Base-by-base conservation (phyloP, 352 stramenopile species). In the Globisporangium cederbergense region DNA sequence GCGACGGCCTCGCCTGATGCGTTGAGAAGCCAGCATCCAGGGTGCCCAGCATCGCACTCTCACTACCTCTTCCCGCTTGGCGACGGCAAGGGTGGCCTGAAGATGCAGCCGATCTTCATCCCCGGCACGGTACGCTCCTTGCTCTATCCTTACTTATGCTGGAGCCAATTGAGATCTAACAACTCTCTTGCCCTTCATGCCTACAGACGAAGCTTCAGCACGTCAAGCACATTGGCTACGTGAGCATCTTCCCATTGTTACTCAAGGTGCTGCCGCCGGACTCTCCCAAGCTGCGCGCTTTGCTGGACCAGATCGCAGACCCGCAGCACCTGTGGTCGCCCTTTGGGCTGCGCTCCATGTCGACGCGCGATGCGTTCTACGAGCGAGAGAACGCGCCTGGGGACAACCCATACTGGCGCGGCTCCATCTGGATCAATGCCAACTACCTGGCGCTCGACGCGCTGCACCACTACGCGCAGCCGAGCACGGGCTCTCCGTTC, bases 391-490 rank as follows among this genome's bases (percentile, higher is more conserved):
- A 98, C 47, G 86, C 90, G 6, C 81, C 88, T n/a, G 89, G 90
- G 4, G 90, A 98, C 67, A 90, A 91, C 43, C 90, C 91, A 34
- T 97, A 97, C 75, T 98, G 94, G 94, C 84, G 95, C 55, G 95
- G 95, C 43, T 81, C 93, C 43, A 97, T 98, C 62, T 98, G 95
- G 95, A 93, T 98, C 59, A 97, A 97, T 65, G 69, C 90, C 16
- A 98, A 98, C 75, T 98, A 96, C 68, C 73, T 98, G 30, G 90
- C 89, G 54, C 64, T 98, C 34, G 75, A 83, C 67, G 87, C 89
- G 25, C 75, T 97, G 32, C 76, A 96, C 58, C 63, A 93, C 68
- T 97, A 97, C 60, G 77, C 75, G 20, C 55, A 81, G 22, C 65
- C 70, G 1, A 67, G 56, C 13, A 77, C 67, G 4, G 65, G 64